Percentiles rank a stretch among this genome's conserved stretches.
These are phyloP conservation scores for Suillus weaverae DNA, from an alignment of 768 basidiomycete genomes.

Conservation along the genomic window DNA sequence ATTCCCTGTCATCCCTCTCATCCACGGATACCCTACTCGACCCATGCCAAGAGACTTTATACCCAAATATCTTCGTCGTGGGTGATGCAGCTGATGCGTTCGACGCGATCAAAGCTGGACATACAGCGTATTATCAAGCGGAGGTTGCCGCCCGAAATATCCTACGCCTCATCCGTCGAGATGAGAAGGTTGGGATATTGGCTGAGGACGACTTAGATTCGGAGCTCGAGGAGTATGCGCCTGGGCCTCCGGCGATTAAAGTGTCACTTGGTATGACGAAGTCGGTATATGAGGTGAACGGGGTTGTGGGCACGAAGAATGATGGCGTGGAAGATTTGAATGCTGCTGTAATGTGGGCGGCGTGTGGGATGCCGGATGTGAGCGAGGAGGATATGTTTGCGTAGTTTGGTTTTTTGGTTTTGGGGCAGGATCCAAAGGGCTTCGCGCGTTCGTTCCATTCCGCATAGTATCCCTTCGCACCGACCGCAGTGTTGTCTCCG, in stretches of 20 bases:
- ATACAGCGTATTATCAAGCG: constrained; percentile 54
- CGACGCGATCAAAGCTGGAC: constrained; percentile 61
- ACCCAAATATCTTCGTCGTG: constrained; percentile 58
- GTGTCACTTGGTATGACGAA: constrained; percentile 58
- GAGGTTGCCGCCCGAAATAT: constrained; percentile 58
- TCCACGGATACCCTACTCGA: constrained; percentile 16
- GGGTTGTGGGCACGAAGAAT: constrained; percentile 43
- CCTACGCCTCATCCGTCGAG: constrained; percentile 40
- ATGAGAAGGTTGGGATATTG: constrained; percentile 7
- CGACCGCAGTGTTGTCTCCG: too few species aligned
- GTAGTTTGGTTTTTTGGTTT: neutral
- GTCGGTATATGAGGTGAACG: constrained; percentile 47
- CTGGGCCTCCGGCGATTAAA: constrained; percentile 56
- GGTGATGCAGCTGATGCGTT: constrained; percentile 68
- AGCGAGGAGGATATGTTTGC: constrained; percentile 33
- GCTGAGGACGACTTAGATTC: neutral
- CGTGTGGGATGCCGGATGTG: constrained; percentile 41
- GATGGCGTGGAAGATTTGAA: constrained; percentile 49
- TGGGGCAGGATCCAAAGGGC: too few species aligned
- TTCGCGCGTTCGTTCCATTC: too few species aligned
- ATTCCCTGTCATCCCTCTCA: constrained; percentile 5
- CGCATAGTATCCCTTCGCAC: too few species aligned
- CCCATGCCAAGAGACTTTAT: constrained; percentile 28
- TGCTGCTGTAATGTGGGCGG: constrained; percentile 47
- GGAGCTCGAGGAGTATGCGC: constrained; percentile 45